A percentile compares a stretch with the other conserved stretches of the same genome.
These are phyloP conservation scores for Gossypium anomalum DNA, from an alignment of 345 rosid species.

Conservation along the genomic window DNA sequence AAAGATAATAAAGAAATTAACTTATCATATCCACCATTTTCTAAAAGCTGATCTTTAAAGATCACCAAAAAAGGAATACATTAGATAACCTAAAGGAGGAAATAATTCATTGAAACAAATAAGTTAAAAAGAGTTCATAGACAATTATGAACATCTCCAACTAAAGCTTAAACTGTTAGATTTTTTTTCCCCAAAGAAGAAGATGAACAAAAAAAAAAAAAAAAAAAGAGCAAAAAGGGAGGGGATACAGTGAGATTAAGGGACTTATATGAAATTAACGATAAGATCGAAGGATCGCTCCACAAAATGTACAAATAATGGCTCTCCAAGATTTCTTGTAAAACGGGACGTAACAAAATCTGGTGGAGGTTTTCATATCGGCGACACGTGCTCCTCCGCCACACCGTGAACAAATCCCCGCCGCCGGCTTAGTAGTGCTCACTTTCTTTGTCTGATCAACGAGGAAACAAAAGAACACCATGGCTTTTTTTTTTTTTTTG, in stretches of 20 bases:
- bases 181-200: too few species aligned
- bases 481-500: conserved; percentile 11
- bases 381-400: conserved; percentile 97
- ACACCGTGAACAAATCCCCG: conserved; percentile 84
- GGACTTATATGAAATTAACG: conserved; percentile 17
- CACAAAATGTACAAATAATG: conserved; percentile 79
- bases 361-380: conserved; percentile 82
- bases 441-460: conserved; percentile 85
- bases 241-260: not conserved
- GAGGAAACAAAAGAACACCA: conserved; percentile 81
- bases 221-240: not conserved
- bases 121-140: too few species aligned
- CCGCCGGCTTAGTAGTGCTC: conserved; percentile 74
- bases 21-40: too few species aligned
- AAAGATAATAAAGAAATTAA: too few species aligned
- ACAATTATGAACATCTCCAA: too few species aligned
- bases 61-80: too few species aligned
- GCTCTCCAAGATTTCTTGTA: conserved; percentile 90
- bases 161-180: too few species aligned
- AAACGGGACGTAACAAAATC: conserved; percentile 76
- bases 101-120: too few species aligned
- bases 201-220: too few species aligned
- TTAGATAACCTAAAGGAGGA: too few species aligned
- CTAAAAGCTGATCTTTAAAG: too few species aligned
- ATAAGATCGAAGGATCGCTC: conserved; percentile 77